Base-by-base conservation (phyloP, 1,284 basidiomycete genomes). In the Butyriboletus appendiculatus region DNA sequence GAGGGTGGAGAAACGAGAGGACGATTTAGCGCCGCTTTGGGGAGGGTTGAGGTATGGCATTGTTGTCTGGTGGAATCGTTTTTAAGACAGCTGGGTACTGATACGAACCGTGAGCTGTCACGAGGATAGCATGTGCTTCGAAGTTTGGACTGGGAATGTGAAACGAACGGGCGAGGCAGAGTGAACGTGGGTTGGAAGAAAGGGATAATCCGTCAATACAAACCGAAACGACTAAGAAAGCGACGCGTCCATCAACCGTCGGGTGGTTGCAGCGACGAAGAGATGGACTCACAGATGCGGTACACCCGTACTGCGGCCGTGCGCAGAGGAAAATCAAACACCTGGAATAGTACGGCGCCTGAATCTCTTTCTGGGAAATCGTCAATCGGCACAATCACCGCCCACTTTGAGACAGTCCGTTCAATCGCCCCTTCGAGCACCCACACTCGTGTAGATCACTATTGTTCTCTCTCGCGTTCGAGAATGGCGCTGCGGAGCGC, bases 1-100 rank as follows among this genome's bases (percentile, higher is more conserved):
- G 64, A 87, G 68, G 0, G 82, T 75, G 14, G 82, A 81, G 61
- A 87, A 85, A 26, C 83, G 78, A 22, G 85, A 84, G 40, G 65
- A 55, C 3, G 54, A 50, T 22, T 56, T 67, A 20, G 18, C 15
- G 28, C 41, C 48, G 28, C 56, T 61, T 20, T 65, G 52, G 7
- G 46, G n/a, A 1, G 55, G 42, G 37, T 39, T 50, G 43, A 50
- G 62, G 44, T 47, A 35, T 16, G 53, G 38, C 61, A 62, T 54
- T n/a, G 20, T 48, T 12, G 34, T 46, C 37, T 43, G 20, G 44
- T 22, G 20, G 44, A 16, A 16, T 10, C 20, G 33, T 45, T 11
- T 40, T 45, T 7, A 45, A 14, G 6, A 40, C 9, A 8, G 33
- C 20, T 15, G 18, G 5, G 15, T 38, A 2, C n/a, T 14, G 18